Evolutionary conservation across 2,329 filamentous ascomycete species (phyloP).

Genomic region (Drechslera avenae): DNA sequence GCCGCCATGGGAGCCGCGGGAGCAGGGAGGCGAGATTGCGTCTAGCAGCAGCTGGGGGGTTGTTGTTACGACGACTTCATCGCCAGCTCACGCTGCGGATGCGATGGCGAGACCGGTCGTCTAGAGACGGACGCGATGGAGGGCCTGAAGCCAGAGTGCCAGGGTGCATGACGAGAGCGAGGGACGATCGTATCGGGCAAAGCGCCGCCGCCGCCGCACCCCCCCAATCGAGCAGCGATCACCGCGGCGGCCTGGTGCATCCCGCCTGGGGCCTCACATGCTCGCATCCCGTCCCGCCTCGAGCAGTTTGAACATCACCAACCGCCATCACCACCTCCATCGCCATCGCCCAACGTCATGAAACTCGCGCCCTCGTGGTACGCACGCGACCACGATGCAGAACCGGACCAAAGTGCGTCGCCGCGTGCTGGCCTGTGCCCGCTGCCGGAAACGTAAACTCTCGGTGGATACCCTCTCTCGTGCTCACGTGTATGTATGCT

Average conservation of each 20-base stretch:
- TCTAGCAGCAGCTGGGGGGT: slow-evolving; percentile 1
- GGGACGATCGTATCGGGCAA: slow-evolving; percentile 20
- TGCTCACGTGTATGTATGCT: slow-evolving; percentile 3
- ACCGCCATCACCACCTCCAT: slow-evolving; percentile 12
- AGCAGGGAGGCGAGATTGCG: background rate
- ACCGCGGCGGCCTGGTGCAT: slow-evolving; percentile 18
- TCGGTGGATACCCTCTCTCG: slow-evolving; percentile 27
- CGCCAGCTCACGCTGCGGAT: background rate
- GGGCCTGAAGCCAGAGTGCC: background rate
- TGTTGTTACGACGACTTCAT: background rate
- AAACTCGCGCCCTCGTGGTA: slow-evolving; percentile 19
- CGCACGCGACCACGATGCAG: slow-evolving; percentile 34
- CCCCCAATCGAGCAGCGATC: slow-evolving; percentile 21
- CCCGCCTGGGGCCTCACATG: slow-evolving; percentile 11
- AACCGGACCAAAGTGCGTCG: slow-evolving; percentile 43
- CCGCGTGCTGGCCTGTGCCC: slow-evolving; percentile 44
- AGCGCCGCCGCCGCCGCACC: too few species aligned
- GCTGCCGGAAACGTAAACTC: slow-evolving; percentile 45
- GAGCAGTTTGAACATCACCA: slow-evolving; percentile 16
- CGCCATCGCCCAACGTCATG: slow-evolving; percentile 26
- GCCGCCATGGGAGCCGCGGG: slow-evolving; percentile 21
- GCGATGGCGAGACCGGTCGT: background rate
- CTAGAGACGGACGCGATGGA: slow-evolving; percentile 1
- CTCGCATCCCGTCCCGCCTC: slow-evolving; percentile 8
- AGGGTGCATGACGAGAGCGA: slow-evolving; percentile 11